These are phyloP conservation scores for Pseudoscleropodium purum DNA, from an alignment of 225 moss, liverwort and hornwort genomes.

Conservation along the genomic window DNA sequence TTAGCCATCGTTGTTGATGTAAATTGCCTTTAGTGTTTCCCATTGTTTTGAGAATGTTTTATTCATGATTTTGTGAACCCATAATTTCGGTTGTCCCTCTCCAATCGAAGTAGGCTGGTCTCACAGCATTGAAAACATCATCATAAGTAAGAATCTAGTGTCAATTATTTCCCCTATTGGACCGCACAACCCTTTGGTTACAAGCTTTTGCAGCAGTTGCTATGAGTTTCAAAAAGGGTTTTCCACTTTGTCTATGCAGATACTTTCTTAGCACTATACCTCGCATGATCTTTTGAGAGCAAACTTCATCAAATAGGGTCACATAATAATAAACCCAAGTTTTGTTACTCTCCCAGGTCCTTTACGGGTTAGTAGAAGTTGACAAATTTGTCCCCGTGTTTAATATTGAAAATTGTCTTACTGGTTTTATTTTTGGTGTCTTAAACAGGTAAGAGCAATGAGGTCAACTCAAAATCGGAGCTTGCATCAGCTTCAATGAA, in stretches of 20 bases:
- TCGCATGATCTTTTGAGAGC: neutral
- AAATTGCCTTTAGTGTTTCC: neutral
- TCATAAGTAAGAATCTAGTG: neutral
- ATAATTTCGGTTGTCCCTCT: neutral
- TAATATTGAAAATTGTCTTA: neutral
- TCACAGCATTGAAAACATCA: neutral
- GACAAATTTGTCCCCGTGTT: neutral
- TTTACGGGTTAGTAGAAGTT: neutral
- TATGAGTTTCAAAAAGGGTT: no score
- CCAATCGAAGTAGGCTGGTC: neutral
- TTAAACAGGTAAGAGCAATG: neutral
- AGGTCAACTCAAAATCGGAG: neutral
- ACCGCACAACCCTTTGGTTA: neutral
- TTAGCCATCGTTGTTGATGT: neutral
- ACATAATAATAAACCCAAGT: neutral
- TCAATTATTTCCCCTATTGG: neutral
- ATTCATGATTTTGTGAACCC: neutral
- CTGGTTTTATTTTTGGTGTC: neutral
- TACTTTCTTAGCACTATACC: neutral
- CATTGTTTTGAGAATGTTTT: neutral
- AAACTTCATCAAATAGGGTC: neutral
- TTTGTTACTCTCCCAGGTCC: neutral
- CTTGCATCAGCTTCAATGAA: neutral
- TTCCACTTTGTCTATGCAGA: neutral
- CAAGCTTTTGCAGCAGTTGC: neutral